These are phyloP conservation scores for Neurospora sp. DNA, from an alignment of 495 filamentous ascomycete genomes.

Conservation along the genomic window DNA sequence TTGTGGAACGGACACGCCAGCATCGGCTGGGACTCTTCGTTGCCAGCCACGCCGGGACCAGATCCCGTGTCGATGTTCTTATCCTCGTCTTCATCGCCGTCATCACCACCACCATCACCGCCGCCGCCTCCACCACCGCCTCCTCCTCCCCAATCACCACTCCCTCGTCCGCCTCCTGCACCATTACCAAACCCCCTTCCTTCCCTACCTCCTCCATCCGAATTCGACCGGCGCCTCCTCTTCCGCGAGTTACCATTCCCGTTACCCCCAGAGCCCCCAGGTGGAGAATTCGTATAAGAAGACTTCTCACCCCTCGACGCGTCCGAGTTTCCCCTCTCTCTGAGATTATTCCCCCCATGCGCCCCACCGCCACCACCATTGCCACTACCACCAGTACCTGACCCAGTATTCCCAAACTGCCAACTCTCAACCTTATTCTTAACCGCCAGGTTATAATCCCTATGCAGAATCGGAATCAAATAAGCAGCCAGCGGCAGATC, in stretches of 20 bases:
- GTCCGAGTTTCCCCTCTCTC: not conserved
- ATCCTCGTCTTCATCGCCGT: slow-evolving; percentile 11
- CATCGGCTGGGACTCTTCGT: slow-evolving; percentile 1
- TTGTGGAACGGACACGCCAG: slow-evolving; percentile 20
- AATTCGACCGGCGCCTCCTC: slow-evolving; percentile 9
- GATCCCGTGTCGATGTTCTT: slow-evolving; percentile 1
- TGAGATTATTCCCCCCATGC: not conserved
- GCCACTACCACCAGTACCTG: not conserved
- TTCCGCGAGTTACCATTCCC: slow-evolving; percentile 5
- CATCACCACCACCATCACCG: slow-evolving; percentile 4
- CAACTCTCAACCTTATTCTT: slow-evolving; percentile 17
- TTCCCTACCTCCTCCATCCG: slow-evolving; percentile 4
- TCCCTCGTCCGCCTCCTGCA: not conserved
- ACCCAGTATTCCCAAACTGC: slow-evolving; percentile 8
- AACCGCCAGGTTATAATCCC: slow-evolving; percentile 10
- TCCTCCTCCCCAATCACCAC: not conserved
- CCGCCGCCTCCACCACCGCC: not conserved
- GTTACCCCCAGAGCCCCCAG: not conserved
- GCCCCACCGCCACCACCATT: not conserved
- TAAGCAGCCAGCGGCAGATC: slow-evolving; percentile 13
- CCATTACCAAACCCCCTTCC: not conserved
- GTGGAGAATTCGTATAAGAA: not conserved
- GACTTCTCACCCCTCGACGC: slow-evolving; percentile 6
- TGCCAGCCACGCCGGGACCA: slow-evolving; percentile 2
- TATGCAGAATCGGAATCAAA: slow-evolving; percentile 15